Evolutionary conservation across 192 early-diverging fungal genomes (phyloP).

Genomic region (Coemansia sp.): DNA sequence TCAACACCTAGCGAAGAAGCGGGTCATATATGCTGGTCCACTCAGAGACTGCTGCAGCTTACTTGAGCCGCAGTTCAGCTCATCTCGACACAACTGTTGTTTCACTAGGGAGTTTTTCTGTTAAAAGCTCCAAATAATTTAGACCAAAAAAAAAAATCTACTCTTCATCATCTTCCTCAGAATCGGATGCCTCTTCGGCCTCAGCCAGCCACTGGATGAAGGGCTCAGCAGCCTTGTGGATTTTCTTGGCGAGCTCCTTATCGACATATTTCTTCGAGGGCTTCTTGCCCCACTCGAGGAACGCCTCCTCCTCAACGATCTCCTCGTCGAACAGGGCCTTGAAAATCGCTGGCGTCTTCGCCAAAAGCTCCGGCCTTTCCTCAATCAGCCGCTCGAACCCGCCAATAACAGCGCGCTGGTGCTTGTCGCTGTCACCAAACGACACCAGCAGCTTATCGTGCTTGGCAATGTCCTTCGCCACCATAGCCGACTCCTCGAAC

Average conservation of each 20-base stretch:
- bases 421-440: slow-evolving; percentile 81
- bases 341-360: slow-evolving; percentile 75
- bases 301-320: slow-evolving; percentile 87
- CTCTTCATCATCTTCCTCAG: slow-evolving; percentile 8
- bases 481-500: slow-evolving; percentile 60
- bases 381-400: slow-evolving; percentile 86
- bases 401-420: slow-evolving; percentile 85
- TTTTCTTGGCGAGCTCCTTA: slow-evolving; percentile 73
- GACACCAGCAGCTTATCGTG: slow-evolving; percentile 66
- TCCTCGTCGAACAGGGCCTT: slow-evolving; percentile 91
- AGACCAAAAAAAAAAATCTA: not conserved
- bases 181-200: slow-evolving; percentile 73
- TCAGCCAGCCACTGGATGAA: slow-evolving; percentile 91
- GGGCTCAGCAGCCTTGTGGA: slow-evolving; percentile 81
- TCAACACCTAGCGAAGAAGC: too few species aligned
- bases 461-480: slow-evolving; percentile 69
- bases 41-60: too few species aligned
- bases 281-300: slow-evolving; percentile 90
- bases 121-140: too few species aligned
- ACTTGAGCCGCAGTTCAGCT: too few species aligned
- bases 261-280: slow-evolving; percentile 81
- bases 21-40: too few species aligned
- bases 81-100: too few species aligned
- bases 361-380: slow-evolving; percentile 57
- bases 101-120: too few species aligned